A percentile compares a stretch with the other conserved stretches of the same genome.
Evolutionary conservation across 1,284 basidiomycete species (phyloP).

Genomic region (Melampsora americana): DNA sequence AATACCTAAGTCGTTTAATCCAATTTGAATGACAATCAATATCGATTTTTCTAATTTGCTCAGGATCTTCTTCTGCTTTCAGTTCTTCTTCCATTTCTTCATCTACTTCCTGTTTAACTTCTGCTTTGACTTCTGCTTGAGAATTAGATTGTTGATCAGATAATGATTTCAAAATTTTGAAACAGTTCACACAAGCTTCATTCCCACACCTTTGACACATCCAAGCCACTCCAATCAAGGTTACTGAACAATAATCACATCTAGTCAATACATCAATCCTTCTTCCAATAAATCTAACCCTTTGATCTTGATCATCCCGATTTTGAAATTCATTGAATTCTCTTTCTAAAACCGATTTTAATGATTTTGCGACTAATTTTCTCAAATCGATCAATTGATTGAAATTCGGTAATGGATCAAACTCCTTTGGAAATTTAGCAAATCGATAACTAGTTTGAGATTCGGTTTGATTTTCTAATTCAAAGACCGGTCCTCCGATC

Average conservation of each 20-base stretch:
- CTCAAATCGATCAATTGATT: conserved; percentile 13
- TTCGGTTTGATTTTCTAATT: not conserved
- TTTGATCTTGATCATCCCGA: not conserved
- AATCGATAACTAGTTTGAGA: conserved; percentile 10
- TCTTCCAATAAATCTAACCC: conserved; percentile 27
- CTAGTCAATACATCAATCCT: not conserved
- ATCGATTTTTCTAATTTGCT: no score
- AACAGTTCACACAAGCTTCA: conserved; percentile 29
- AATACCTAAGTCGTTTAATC: conserved; percentile 11
- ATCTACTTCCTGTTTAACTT: no score
- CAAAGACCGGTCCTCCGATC: conserved; percentile 27
- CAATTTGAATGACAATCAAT: not conserved
- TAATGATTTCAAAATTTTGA: not conserved
- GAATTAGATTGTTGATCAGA: no score
- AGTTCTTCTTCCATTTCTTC: no score
- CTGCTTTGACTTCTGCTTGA: no score
- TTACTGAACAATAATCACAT: conserved; percentile 42
- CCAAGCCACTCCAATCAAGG: conserved; percentile 32
- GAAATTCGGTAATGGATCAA: conserved; percentile 1
- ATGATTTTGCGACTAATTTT: not conserved
- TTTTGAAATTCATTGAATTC: conserved; percentile 13
- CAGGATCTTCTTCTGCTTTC: not conserved
- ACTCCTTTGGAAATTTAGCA: conserved; percentile 16
- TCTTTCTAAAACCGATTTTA: conserved; percentile 11
- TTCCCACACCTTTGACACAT: conserved; percentile 29